Evolutionary conservation across 345 rosid genomes (phyloP).

Genomic region (Mercurialis annua): DNA sequence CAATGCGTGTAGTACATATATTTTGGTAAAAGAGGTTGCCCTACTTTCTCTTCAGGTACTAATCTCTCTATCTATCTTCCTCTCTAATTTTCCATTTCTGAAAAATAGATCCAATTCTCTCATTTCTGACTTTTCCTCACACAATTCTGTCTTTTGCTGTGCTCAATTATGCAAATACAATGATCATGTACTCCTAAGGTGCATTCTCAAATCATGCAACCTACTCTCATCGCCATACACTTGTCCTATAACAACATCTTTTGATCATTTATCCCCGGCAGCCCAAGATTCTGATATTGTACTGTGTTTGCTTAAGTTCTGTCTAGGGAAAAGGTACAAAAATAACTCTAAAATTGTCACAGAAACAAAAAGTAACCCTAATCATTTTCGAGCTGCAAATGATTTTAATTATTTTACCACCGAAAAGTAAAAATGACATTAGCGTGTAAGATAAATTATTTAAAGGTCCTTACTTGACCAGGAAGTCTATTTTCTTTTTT

Average conservation of each 20-base stretch:
- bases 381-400: too few species aligned
- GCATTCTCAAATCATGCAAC: constrained; percentile 5
- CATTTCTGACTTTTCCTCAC: constrained; percentile 26
- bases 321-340: too few species aligned
- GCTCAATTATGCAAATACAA: neutral
- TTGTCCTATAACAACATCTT: neutral
- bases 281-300: constrained; percentile 9
- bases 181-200: neutral
- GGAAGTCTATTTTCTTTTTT: too few species aligned
- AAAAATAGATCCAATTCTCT: constrained; percentile 8
- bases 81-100: neutral
- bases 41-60: constrained; percentile 22
- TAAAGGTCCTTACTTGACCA: too few species aligned
- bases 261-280: neutral
- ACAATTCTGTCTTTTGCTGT: constrained; percentile 38
- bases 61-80: neutral
- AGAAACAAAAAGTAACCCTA: too few species aligned
- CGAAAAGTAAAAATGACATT: too few species aligned
- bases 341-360: too few species aligned
- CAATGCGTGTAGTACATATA: too few species aligned
- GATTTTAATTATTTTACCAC: too few species aligned
- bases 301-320: neutral
- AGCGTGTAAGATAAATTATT: too few species aligned
- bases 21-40: constrained; percentile 24
- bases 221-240: constrained; percentile 17